Evolutionary conservation across 345 rosid genomes (phyloP), one percentile per base, ranked within the genome.

Genomic region (sweet orange (Citrus sinensis)): DNA sequence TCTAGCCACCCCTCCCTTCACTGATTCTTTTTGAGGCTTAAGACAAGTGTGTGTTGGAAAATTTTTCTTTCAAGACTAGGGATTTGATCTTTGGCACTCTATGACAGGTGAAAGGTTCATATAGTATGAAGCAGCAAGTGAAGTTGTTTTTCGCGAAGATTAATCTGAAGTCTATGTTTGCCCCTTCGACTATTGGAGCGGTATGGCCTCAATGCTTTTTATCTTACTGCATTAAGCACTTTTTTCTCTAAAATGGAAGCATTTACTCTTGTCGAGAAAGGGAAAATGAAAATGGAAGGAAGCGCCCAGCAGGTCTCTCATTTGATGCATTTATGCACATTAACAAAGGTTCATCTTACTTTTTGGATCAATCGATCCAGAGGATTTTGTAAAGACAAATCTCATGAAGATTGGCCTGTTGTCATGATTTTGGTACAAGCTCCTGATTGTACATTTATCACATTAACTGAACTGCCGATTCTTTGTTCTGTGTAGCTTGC

Each of bases 121-220:
- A 61, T 55, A 80, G 82, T 76, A 75, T 85, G 35, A 86, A 70
- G 76, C 76, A 71, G 63, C 64, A 69, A 62, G n/a, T 84, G 6
- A 49, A 30, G 72, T 61, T 17, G 40, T 25, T 79, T 75, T 30
- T 82, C 2, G 80, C 69, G 65, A 80, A 58, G 63, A 78, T 88
- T 73, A 89, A 88, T 55, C 85, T 86, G 70, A 72, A 85, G 86
- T 59, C 83, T 32, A 54, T 92, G 61, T 83, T 92, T 73, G 89
- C 88, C 51, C 94, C 97, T 77, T 85, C 92, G 16, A 89, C 94
- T 24, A 73, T 77, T 63, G 94, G 82, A 80, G 85, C 88, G 82
- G 97, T 92, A 82, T 56, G 85, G 22, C 25, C 13, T 13, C 27
- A 5, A 0, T 77, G 9, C 34, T 32, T 37, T 42, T n/a, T 29